phyloP scores from a whole-genome alignment of 305 asterid species.

The Euphrasia arctica region DNA sequence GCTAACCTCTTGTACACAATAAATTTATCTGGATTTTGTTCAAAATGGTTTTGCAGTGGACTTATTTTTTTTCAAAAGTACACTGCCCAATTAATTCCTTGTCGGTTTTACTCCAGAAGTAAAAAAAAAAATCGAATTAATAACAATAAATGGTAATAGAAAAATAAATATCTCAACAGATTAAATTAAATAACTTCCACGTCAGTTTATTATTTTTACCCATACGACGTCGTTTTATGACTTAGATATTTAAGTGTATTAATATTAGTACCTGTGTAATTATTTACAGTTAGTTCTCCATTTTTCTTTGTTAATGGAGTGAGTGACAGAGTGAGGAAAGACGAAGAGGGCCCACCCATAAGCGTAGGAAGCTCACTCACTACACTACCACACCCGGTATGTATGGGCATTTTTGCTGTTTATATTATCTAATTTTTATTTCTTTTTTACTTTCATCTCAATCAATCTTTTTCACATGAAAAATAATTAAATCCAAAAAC shows the following conservation, averaged over 20 bases:
- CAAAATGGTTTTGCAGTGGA: conserved; percentile 1
- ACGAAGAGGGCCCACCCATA: conserved; percentile 35
- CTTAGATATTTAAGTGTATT: no score
- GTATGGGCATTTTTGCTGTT: conserved; percentile 33
- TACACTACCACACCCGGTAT: conserved; percentile 18
- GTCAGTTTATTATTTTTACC: not conserved
- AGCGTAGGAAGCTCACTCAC: conserved; percentile 33
- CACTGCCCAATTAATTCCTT: not conserved
- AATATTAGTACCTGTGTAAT: not conserved
- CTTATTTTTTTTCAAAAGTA: not conserved
- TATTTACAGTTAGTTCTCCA: conserved; percentile 10
- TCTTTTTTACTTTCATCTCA: conserved; percentile 53
- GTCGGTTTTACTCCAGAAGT: not conserved
- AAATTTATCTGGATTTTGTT: not conserved
- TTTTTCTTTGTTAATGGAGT: conserved; percentile 5
- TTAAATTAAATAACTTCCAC: not conserved
- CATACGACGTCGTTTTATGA: not conserved
- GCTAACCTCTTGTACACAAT: not conserved
- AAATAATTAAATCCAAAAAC: not conserved
- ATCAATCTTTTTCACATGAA: conserved; percentile 45
- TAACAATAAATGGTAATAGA: not conserved
- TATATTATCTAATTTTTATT: conserved; percentile 24
- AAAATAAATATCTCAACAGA: not conserved
- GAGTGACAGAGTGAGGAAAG: not conserved
- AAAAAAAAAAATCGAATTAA: not conserved